These are phyloP conservation scores for Thymus mandschuricus DNA, from an alignment of 257 asterid species.

Conservation along the genomic window DNA sequence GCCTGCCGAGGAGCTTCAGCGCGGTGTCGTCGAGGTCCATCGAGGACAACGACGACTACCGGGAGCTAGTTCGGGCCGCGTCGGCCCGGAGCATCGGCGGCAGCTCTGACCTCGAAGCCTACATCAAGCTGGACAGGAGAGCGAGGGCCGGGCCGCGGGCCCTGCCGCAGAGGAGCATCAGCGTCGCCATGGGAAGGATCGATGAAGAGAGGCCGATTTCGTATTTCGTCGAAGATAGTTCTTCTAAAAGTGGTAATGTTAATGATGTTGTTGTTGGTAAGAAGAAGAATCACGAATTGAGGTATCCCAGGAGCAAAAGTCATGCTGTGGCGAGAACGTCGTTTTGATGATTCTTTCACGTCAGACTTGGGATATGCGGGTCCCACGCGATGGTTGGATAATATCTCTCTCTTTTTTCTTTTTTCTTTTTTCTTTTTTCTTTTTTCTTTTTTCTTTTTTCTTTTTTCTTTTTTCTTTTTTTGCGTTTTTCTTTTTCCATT, in stretches of 20 bases:
- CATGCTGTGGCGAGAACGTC: slow-evolving; percentile 51
- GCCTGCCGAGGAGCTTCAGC: slow-evolving; percentile 56
- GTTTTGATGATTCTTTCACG: slow-evolving; percentile 23
- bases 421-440: no score
- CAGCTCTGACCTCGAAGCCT: slow-evolving; percentile 34
- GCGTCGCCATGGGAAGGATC: slow-evolving; percentile 82
- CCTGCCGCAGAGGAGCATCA: slow-evolving; percentile 65
- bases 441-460: not conserved
- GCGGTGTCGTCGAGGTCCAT: slow-evolving; percentile 35
- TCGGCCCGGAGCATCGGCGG: slow-evolving; percentile 45
- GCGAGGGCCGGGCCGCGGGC: slow-evolving; percentile 29
- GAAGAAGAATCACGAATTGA: slow-evolving; percentile 32
- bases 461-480: no score
- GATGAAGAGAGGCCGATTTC: slow-evolving; percentile 72
- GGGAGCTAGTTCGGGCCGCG: slow-evolving; percentile 54
- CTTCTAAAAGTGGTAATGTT: slow-evolving; percentile 3
- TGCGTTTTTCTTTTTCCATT: not conserved
- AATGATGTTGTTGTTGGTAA: not conserved
- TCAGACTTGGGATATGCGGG: not conserved
- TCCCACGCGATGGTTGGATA: not conserved
- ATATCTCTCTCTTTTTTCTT: not conserved
- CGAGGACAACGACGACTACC: slow-evolving; percentile 47
- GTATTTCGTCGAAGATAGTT: slow-evolving; percentile 44
- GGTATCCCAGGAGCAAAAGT: slow-evolving; percentile 68
- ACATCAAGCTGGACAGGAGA: slow-evolving; percentile 34